phyloP scores from a whole-genome alignment of 148 eudicot species.

The Persicaria tinctoria region DNA sequence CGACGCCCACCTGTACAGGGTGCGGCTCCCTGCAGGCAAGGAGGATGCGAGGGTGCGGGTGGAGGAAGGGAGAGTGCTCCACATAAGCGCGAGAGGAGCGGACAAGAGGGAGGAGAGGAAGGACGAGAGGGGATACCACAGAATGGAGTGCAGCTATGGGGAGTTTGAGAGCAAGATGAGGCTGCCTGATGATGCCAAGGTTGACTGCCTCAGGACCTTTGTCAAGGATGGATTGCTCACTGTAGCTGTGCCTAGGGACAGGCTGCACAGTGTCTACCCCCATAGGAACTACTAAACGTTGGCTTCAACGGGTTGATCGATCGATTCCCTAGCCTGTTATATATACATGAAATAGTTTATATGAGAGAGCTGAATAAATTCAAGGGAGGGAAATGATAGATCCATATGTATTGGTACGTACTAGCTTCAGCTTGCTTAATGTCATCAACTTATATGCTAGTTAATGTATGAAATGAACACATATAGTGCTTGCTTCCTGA shows the following conservation, averaged over 20 bases:
- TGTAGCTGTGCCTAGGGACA: not conserved
- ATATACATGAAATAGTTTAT: no score
- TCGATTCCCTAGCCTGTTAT: no score
- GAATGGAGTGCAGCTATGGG: not conserved
- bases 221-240: not conserved
- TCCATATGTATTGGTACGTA: no score
- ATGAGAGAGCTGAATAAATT: no score
- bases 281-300: not conserved
- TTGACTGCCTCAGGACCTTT: not conserved
- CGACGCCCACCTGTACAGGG: not conserved
- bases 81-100: not conserved
- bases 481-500: no score
- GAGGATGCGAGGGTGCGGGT: constrained; percentile 5
- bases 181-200: not conserved
- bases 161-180: not conserved
- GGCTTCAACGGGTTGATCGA: no score
- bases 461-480: no score
- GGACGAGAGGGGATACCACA: not conserved
- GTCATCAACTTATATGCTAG: no score
- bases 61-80: constrained; percentile 1
- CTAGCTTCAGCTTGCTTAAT: no score
- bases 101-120: not conserved
- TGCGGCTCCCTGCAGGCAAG: not conserved
- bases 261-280: not conserved
- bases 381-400: no score